Evolutionary conservation across 2,329 filamentous ascomycete genomes (phyloP).

Genomic region (Diaporthe capsici): DNA sequence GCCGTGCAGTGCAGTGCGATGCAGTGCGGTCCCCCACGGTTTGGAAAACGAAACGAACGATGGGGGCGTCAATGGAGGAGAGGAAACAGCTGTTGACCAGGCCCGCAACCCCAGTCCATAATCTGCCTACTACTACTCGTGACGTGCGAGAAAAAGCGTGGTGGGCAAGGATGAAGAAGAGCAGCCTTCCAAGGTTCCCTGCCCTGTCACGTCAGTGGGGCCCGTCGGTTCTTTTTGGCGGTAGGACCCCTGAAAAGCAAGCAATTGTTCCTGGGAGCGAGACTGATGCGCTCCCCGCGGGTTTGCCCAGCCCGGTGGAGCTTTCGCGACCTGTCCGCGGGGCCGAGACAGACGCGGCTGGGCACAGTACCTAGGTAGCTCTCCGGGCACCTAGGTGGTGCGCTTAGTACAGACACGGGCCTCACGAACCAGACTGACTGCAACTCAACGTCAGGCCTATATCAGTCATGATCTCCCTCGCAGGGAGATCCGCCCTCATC

Average conservation of each 20-base stretch:
- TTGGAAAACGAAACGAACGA: neutral
- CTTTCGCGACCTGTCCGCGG: slow-evolving; percentile 11
- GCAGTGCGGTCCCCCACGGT: neutral
- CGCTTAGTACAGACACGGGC: neutral
- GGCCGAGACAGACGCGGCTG: neutral
- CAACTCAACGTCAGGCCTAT: slow-evolving; percentile 19
- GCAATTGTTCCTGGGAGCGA: slow-evolving; percentile 10
- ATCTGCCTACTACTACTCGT: slow-evolving; percentile 9
- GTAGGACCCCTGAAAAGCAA: slow-evolving; percentile 26
- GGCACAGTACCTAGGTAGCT: neutral
- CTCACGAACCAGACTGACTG: neutral
- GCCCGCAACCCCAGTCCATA: slow-evolving; percentile 18
- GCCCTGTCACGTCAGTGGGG: slow-evolving; percentile 21
- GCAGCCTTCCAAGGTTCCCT: neutral
- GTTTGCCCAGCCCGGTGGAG: slow-evolving; percentile 27
- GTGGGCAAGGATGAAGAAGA: slow-evolving; percentile 13
- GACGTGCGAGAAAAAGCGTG: slow-evolving; percentile 13
- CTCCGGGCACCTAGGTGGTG: neutral
- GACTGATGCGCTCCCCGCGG: slow-evolving; percentile 20
- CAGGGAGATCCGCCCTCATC: slow-evolving; percentile 69
- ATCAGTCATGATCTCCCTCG: slow-evolving; percentile 54
- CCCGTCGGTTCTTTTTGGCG: slow-evolving; percentile 10
- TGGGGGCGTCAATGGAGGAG: neutral
- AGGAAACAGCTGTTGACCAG: slow-evolving; percentile 19
- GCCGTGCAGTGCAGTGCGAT: neutral